These are phyloP conservation scores for Beta vulgaris DNA, from an alignment of 148 eudicot species.

Conservation along the genomic window DNA sequence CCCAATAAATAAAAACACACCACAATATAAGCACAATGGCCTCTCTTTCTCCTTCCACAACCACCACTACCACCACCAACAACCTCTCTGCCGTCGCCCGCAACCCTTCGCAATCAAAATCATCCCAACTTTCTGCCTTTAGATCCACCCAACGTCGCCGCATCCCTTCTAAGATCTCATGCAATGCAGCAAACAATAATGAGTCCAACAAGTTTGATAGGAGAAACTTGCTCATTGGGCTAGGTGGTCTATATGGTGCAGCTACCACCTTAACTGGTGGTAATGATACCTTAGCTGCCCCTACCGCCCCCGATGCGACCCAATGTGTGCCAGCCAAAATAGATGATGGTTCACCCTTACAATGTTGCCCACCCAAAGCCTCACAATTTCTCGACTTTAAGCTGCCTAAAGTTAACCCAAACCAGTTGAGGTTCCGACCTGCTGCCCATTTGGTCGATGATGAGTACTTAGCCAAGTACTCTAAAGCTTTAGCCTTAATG, in stretches of 20 bases:
- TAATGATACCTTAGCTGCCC: conserved; percentile 42
- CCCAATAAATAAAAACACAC: neutral
- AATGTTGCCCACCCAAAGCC: conserved; percentile 68
- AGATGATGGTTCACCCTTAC: conserved; percentile 32
- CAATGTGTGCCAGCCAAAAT: conserved; percentile 47
- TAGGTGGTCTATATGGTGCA: conserved; percentile 66
- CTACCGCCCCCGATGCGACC: conserved; percentile 51
- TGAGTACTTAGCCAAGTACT: conserved; percentile 36
- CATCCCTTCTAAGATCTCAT: conserved; percentile 5
- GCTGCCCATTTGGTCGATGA: conserved; percentile 66
- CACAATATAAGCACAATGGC: conserved; percentile 17
- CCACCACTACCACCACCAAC: neutral
- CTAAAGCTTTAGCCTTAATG: conserved; percentile 68
- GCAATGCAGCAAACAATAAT: conserved; percentile 18
- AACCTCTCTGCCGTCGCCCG: neutral
- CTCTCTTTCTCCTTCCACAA: conserved; percentile 14
- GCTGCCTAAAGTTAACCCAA: conserved; percentile 31
- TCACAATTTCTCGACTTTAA: conserved; percentile 43
- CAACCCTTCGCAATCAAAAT: conserved; percentile 5
- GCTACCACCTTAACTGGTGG: conserved; percentile 29
- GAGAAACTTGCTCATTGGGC: conserved; percentile 60
- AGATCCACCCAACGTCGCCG: neutral
- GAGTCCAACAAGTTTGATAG: conserved; percentile 43
- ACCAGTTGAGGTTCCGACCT: conserved; percentile 47
- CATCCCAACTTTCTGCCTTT: conserved; percentile 14